phyloP scores from a whole-genome alignment of 352 stramenopile genomes.

The Blastocystis sp. region DNA sequence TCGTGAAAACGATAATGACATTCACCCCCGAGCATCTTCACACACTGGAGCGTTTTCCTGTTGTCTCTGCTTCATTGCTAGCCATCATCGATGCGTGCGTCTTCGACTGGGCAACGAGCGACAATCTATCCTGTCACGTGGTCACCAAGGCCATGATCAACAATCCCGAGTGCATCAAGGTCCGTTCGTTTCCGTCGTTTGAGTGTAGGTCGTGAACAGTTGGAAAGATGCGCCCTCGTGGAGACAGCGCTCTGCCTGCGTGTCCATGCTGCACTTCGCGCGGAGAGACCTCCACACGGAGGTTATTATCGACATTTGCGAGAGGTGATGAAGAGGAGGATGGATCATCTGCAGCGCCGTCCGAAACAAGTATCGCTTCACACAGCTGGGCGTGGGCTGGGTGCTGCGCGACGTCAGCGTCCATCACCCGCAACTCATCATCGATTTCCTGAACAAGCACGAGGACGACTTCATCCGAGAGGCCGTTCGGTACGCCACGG shows the following conservation, averaged over 20 bases:
- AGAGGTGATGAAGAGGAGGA: neutral
- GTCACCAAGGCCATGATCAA: constrained; percentile 23
- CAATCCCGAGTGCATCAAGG: constrained; percentile 19
- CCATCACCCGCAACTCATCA: neutral
- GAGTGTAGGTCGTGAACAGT: neutral
- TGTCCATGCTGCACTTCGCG: constrained; percentile 54
- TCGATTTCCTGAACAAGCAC: constrained; percentile 53
- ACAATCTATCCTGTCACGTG: constrained; percentile 44
- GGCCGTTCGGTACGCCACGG: constrained; percentile 44
- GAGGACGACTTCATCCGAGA: constrained; percentile 21
- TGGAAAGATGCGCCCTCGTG: constrained; percentile 53
- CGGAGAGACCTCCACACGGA: neutral
- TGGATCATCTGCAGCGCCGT: neutral
- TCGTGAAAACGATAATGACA: constrained; percentile 4
- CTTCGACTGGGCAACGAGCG: constrained; percentile 50
- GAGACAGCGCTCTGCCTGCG: constrained; percentile 44
- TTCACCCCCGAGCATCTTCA: constrained; percentile 3
- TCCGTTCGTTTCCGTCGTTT: neutral
- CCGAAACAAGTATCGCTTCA: constrained; percentile 37
- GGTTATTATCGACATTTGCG: constrained; percentile 48
- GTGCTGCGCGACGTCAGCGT: constrained; percentile 54
- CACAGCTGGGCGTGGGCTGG: constrained; percentile 50
- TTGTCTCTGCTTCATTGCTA: constrained; percentile 1
- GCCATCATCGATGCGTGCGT: constrained; percentile 41
- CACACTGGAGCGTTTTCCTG: constrained; percentile 2